These are phyloP conservation scores for Xylariaceae sp. DNA, from an alignment of 2,329 filamentous ascomycete genomes.

Conservation along the genomic window DNA sequence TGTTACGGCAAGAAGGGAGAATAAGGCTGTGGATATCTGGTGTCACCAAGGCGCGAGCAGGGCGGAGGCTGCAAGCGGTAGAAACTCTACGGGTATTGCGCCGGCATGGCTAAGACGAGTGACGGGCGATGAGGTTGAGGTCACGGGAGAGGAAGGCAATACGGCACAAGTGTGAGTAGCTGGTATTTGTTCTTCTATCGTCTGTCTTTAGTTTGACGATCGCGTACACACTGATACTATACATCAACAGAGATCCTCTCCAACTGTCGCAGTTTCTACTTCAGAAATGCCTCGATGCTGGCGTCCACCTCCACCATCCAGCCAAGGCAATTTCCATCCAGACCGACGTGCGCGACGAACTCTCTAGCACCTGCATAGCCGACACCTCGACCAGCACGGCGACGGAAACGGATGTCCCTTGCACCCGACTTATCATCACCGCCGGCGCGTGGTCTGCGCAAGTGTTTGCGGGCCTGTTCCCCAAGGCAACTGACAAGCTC, in stretches of 20 bases:
- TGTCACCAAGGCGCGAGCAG: conserved; percentile 60
- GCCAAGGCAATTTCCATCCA: conserved; percentile 50
- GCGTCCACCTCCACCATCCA: conserved; percentile 64
- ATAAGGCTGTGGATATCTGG: conserved; percentile 63
- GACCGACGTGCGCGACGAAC: conserved; percentile 43
- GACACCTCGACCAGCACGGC: conserved; percentile 26
- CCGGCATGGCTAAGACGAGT: conserved; percentile 57
- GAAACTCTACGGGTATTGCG: conserved; percentile 22
- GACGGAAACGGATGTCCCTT: conserved; percentile 51
- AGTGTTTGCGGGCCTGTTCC: conserved; percentile 64
- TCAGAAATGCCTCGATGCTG: conserved; percentile 48
- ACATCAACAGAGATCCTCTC: conserved; percentile 54
- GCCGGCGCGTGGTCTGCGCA: conserved; percentile 67
- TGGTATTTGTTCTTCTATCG: too few relatives aligned
- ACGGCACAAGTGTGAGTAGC: conserved; percentile 59
- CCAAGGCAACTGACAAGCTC: conserved; percentile 44
- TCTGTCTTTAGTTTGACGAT: too few relatives aligned
- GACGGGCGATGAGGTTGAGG: conserved; percentile 52
- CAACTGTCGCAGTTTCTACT: conserved; percentile 64
- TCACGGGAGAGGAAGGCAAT: conserved; percentile 56
- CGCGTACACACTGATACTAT: not conserved
- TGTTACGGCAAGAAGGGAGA: conserved; percentile 23
- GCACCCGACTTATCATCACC: conserved; percentile 61
- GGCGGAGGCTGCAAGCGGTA: conserved; percentile 43
- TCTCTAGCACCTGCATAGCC: conserved; percentile 49